Evolutionary conservation across 257 asterid genomes (phyloP).

Genomic region (Solanum chiquidenum): DNA sequence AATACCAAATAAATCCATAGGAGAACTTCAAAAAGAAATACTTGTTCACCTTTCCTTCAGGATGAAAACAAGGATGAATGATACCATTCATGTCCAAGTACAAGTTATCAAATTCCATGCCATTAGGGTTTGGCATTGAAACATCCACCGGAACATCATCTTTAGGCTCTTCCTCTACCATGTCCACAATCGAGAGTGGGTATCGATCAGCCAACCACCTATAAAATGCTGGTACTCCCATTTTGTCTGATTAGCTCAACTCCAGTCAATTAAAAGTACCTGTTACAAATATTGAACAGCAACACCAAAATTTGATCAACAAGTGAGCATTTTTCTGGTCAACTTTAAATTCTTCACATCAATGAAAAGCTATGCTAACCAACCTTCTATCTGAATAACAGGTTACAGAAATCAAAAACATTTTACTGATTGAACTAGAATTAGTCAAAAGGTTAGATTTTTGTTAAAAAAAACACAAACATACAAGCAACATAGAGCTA

Average conservation of each 20-base stretch:
- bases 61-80: slow-evolving; percentile 96
- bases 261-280: neutral
- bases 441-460: neutral
- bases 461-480: neutral
- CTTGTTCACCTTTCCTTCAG: slow-evolving; percentile 67
- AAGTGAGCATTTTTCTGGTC: neutral
- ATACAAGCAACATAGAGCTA: neutral
- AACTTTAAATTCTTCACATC: neutral
- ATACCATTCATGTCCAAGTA: slow-evolving; percentile 95
- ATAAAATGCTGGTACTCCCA: slow-evolving; percentile 97
- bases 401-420: neutral
- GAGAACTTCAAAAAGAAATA: neutral
- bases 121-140: slow-evolving; percentile 80
- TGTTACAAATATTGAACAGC: neutral
- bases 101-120: slow-evolving; percentile 78
- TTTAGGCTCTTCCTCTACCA: slow-evolving; percentile 64
- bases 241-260: slow-evolving; percentile 4
- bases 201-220: slow-evolving; percentile 96
- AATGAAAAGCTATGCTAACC: neutral
- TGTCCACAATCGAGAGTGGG: slow-evolving; percentile 70
- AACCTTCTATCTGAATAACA: neutral
- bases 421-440: neutral
- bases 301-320: neutral
- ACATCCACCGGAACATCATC: slow-evolving; percentile 38
- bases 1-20: neutral